Evolutionary conservation across 73 alveolate species (phyloP), one percentile per base, ranked within the genome.

Genomic region (Paramecium pentaurelia): DNA sequence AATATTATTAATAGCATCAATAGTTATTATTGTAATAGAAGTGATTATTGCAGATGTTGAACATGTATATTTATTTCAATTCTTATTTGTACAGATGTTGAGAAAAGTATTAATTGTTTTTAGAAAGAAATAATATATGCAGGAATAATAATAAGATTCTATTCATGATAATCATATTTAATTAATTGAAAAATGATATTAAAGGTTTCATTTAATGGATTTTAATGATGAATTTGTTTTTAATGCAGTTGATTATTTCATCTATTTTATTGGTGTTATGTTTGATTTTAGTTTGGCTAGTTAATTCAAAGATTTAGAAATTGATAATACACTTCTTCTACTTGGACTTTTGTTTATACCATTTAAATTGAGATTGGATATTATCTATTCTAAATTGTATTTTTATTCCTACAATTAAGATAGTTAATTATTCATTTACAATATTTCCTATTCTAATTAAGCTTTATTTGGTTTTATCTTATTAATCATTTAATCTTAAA

Each of bases 391-490:
- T 28, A 75, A 75, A 38, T 30, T 30, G 38, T 75, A 75, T 75
- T 75, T 75, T 27, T 75, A 34, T 18, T 75, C 88, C 37, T 75
- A 38, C 27, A 75, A 75, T 38, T 36, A 75, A n/a, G 88, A 38
- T 12, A 75, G 11, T 25, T 30, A 22, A 75, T 75, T 75, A 38
- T 75, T 75, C 58, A 75, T 14, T 14, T 38, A 14, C 38, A 75
- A 42, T 11, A 75, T 75, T 34, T 75, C 88, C 11, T 75, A 75
- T 75, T 75, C 88, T 20, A 75, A 75, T 38, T 38, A 42, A n/a
- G 88, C 88, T 42, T 75, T 75, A 38, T 75, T 75, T 36, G 88
- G 88, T 12, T 36, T 75, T 1, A 37, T 42, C 36, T 42, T 75
- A 27, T 25, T 38, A 4, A 75, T 36, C 60, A 75, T 37, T 28